Conservation (phyloP, 768 basidiomycete genomes). For the Infundibulicybe gibba region DNA sequence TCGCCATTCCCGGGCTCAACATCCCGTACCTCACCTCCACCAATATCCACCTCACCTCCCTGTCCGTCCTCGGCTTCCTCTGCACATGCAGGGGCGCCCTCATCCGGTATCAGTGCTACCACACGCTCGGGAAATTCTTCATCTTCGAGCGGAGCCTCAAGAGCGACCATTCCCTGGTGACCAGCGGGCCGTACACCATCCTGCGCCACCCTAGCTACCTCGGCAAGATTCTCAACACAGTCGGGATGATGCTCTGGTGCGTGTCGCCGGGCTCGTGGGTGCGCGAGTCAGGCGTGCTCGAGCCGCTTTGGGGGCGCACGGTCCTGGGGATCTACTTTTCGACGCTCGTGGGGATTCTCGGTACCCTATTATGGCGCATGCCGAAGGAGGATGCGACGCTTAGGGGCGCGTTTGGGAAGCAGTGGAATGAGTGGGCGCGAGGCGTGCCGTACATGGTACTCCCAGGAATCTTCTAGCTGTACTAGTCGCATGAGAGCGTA, state of each 20-base stretch:
- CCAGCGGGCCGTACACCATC: background rate
- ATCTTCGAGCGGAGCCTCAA: background rate
- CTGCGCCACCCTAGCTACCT: background rate
- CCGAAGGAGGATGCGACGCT: conserved; percentile 24
- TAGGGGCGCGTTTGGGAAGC: conserved; percentile 21
- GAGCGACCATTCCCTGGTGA: background rate
- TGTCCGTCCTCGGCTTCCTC: no score
- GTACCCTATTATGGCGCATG: conserved; percentile 8
- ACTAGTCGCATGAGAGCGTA: no score
- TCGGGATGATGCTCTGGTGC: conserved; percentile 10
- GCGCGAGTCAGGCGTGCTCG: conserved; percentile 11
- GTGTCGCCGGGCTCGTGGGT: conserved; percentile 7
- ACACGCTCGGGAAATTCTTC: background rate
- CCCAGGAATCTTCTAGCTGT: conserved; percentile 15
- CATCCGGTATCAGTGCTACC: background rate
- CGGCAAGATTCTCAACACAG: background rate
- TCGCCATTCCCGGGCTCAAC: no score
- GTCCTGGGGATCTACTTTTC: background rate
- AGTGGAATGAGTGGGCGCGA: conserved; percentile 25
- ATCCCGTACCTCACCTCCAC: no score
- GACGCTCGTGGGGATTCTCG: background rate
- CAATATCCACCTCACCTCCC: no score
- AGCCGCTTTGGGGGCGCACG: conserved; percentile 5
- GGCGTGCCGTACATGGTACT: conserved; percentile 22
- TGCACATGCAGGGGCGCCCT: conserved; percentile 6